Evolutionary conservation across 2,329 filamentous ascomycete species (phyloP), one percentile per base, ranked within the genome.

Genomic region (Aspergillus nomiae): DNA sequence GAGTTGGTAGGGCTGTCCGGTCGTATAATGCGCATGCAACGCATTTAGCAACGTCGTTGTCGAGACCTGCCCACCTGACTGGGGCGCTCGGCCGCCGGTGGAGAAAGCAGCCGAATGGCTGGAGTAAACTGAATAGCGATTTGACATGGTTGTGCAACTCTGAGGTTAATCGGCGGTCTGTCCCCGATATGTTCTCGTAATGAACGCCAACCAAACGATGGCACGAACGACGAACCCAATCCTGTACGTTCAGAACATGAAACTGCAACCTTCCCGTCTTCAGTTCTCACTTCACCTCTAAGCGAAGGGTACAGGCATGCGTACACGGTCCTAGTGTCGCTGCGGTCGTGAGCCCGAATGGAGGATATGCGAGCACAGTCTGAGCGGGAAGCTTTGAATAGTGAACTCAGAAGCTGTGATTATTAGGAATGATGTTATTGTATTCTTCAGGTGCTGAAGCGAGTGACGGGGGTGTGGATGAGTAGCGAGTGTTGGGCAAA

Each of bases 11-110:
- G 94, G 88, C 73, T 92, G 88, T 34, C 89, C 89, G 3, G 91
- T 88, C 55, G 92, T 86, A 78, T 96, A 98, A 73, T 91, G 90
- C 70, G 92, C 93, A 80, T 99, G 95, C 53, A 97, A 86, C 61
- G 92, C 88, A 80, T 98, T 98, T 61, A 99, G 86, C 54, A 98
- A 86, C 0, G 93, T 96, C 1, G 94, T 97, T 2, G 94, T 96
- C 8, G 94, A 97, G 60, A 97, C 89, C 76, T 96, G 93, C 53
- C 89, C 82, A 11, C 91, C 85, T 72, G 92, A 87, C 72, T 90
- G 88, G 60, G 87, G 87, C 26, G 84, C 78, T 62, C 83, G 83
- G 54, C 82, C 78, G 67, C 86, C 84, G 66, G 81, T 79, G 48
- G 84, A 84, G 56, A 84, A 51, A 19, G 71, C 85, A 64, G 86